phyloP scores from a whole-genome alignment of 1,139 yeast species.

The Debaryomyces nepalensis region DNA sequence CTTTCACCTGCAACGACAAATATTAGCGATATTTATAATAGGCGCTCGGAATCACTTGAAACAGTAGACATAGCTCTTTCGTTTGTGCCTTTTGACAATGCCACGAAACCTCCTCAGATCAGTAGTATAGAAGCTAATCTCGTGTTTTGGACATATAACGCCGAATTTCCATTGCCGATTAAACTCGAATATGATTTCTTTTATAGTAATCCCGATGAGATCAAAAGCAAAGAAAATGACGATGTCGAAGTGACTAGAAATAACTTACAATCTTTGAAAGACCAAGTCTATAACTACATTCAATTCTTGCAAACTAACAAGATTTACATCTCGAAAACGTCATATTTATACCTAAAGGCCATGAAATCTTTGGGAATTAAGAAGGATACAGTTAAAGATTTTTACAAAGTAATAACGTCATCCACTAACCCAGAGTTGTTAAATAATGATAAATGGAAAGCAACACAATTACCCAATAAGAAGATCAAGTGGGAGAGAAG shows the following conservation, averaged over 20 bases:
- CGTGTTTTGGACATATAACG: constrained; percentile 47
- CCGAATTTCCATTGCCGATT: constrained; percentile 50
- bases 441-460: constrained; percentile 35
- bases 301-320: constrained; percentile 40
- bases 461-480: constrained; percentile 23
- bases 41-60: constrained; percentile 29
- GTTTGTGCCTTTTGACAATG: constrained; percentile 25
- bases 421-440: constrained; percentile 28
- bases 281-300: constrained; percentile 38
- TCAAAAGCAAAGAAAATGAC: constrained; percentile 24
- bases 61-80: constrained; percentile 33
- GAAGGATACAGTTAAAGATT: constrained; percentile 47
- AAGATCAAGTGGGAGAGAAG: constrained; percentile 36
- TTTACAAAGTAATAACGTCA: constrained; percentile 33
- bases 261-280: constrained; percentile 44
- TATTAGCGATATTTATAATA: constrained; percentile 39
- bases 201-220: constrained; percentile 33
- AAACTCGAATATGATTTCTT: constrained; percentile 49
- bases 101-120: constrained; percentile 37
- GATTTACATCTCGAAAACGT: constrained; percentile 36
- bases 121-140: constrained; percentile 40
- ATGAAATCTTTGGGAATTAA: constrained; percentile 45
- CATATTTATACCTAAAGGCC: constrained; percentile 45
- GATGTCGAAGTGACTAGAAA: constrained; percentile 39
- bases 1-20: constrained; percentile 17